These are phyloP conservation scores for Nicotiana tomentosiformis DNA, from an alignment of 257 asterid genomes.

Conservation along the genomic window DNA sequence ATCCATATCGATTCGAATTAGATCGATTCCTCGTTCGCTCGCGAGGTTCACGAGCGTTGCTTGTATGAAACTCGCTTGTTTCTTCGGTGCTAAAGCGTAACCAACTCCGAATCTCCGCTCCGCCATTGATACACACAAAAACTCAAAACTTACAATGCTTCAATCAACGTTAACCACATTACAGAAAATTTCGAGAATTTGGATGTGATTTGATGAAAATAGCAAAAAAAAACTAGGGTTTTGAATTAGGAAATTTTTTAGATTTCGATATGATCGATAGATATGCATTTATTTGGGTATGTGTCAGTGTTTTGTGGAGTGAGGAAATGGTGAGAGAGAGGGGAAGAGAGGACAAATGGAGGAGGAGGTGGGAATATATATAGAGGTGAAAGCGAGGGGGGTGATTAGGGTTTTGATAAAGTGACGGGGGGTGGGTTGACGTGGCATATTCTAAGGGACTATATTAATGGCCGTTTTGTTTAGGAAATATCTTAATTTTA, in stretches of 20 bases:
- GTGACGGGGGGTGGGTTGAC: not conserved
- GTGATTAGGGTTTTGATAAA: not conserved
- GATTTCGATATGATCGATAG: not conserved
- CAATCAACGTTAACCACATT: not conserved
- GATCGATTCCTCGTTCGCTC: conserved; percentile 53
- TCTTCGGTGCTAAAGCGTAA: conserved; percentile 74
- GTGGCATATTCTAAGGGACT: not conserved
- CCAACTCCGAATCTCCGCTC: conserved; percentile 52
- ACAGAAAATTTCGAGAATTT: too few relatives aligned
- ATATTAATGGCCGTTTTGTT: too few relatives aligned
- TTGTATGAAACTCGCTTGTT: conserved; percentile 64
- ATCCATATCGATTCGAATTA: conserved; percentile 48
- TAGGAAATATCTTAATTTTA: too few relatives aligned
- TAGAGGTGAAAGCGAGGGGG: not conserved
- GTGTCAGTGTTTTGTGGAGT: not conserved
- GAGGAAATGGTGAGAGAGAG: not conserved
- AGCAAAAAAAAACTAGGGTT: not conserved
- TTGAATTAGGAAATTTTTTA: not conserved
- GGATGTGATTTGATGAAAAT: not conserved
- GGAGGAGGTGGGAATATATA: not conserved
- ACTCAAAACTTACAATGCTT: not conserved
- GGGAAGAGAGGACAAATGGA: not conserved
- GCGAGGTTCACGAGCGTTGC: conserved; percentile 48
- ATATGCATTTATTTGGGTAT: not conserved
- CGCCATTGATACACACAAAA: conserved; percentile 21